Conservation (phyloP, 768 basidiomycete genomes). For the Auricularia sp. region DNA sequence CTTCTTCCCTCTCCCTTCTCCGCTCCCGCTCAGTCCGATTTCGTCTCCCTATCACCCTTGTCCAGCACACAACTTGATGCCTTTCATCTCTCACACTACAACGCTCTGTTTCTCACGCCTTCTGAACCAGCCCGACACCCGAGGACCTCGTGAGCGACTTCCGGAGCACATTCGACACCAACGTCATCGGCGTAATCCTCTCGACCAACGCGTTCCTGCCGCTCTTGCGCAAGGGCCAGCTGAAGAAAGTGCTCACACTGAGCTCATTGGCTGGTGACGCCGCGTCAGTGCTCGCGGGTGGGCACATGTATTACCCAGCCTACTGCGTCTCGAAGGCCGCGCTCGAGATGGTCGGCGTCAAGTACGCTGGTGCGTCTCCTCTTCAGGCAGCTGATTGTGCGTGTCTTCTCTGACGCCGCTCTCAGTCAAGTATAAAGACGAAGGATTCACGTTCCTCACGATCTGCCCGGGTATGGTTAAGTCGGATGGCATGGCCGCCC, state of each 20-base stretch:
- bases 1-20: no score
- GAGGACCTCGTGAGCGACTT: neutral
- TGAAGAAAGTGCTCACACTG: slow-evolving; percentile 9
- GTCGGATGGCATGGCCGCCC: neutral
- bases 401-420: no score
- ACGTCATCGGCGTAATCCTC: slow-evolving; percentile 14
- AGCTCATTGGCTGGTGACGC: slow-evolving; percentile 5
- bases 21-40: no score
- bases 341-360: slow-evolving; percentile 3
- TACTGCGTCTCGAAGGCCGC: slow-evolving; percentile 8
- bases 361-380: slow-evolving; percentile 4
- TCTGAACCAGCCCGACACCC: neutral
- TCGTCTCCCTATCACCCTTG: no score
- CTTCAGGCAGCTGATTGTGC: no score
- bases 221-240: slow-evolving; percentile 9
- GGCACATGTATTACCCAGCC: neutral
- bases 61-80: no score
- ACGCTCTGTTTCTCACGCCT: no score
- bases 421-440: slow-evolving; percentile 5
- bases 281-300: slow-evolving; percentile 2
- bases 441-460: slow-evolving; percentile 7
- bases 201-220: slow-evolving; percentile 13
- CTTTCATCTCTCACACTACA: no score
- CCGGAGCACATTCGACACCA: slow-evolving; percentile 8
- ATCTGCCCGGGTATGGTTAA: slow-evolving; percentile 6